A percentile compares a stretch with the other conserved stretches of the same genome.
phyloP scores from a whole-genome alignment of 441 rosid genomes.

The Populus trichocarpa region DNA sequence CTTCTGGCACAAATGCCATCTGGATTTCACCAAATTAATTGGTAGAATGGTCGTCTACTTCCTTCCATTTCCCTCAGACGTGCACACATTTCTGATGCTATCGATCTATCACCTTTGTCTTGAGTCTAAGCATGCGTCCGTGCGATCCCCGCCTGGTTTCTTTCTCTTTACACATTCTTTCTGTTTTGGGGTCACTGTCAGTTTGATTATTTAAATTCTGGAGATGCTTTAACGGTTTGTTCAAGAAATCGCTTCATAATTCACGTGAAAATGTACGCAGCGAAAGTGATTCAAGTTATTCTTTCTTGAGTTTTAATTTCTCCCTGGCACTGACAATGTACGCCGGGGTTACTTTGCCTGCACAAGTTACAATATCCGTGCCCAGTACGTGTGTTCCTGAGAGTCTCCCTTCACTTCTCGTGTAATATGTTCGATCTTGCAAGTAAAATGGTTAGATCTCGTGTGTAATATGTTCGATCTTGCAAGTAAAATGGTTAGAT shows the following conservation, averaged over 20 bases:
- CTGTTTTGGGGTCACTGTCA: not conserved
- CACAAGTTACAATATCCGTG: not conserved
- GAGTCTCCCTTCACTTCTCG: too few relatives aligned
- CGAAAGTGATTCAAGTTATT: not conserved
- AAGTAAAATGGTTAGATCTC: not conserved
- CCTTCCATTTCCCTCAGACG: too few relatives aligned
- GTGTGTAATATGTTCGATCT: too few relatives aligned
- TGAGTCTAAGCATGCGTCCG: not conserved
- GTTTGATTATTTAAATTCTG: not conserved
- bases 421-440: too few relatives aligned
- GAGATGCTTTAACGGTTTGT: conserved; percentile 12
- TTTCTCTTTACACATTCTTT: conserved; percentile 14
- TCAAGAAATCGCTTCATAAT: not conserved
- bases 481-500: not conserved
- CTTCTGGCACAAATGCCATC: not conserved
- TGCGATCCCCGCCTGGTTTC: conserved; percentile 3
- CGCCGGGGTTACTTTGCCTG: not conserved
- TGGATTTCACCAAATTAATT: too few relatives aligned
- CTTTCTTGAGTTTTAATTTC: not conserved
- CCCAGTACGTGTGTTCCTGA: not conserved
- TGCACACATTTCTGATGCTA: not conserved
- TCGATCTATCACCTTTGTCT: not conserved
- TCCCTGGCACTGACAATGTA: not conserved
- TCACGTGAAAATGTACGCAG: not conserved
- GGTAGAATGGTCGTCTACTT: too few relatives aligned